A percentile compares a stretch with the other conserved stretches of the same genome.
phyloP scores from a whole-genome alignment of 768 basidiomycete genomes.

The Floccularia luteovirens region DNA sequence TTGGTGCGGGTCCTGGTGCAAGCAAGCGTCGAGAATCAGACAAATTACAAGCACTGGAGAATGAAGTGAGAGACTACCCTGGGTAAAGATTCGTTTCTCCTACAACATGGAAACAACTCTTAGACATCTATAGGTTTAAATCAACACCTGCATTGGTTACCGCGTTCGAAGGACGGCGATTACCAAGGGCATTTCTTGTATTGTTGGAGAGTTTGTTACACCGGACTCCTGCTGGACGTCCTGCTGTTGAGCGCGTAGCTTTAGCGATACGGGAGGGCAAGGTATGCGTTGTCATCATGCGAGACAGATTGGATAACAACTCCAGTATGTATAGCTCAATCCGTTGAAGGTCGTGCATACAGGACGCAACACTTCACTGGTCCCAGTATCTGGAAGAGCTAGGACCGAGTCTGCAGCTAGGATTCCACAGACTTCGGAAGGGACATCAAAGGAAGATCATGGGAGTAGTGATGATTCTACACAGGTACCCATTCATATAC shows the following conservation, averaged over 20 bases:
- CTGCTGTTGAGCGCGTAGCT: conserved; percentile 67
- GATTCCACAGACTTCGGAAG: too few relatives aligned
- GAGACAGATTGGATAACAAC: not conserved
- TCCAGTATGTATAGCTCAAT: conserved; percentile 8
- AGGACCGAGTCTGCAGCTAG: too few relatives aligned
- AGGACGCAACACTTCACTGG: conserved; percentile 3
- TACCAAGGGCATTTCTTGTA: conserved; percentile 65
- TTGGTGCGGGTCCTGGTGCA: conserved; percentile 19
- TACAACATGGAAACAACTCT: not conserved
- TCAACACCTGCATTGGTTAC: conserved; percentile 41
- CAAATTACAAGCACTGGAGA: conserved; percentile 63
- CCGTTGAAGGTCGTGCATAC: conserved; percentile 6
- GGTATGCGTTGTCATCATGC: conserved; percentile 31
- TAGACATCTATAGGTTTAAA: conserved; percentile 31
- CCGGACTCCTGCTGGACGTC: conserved; percentile 50
- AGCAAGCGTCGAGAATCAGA: conserved; percentile 40
- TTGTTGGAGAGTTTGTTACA: conserved; percentile 69
- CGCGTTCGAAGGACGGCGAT: conserved; percentile 60
- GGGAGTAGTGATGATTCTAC: too few relatives aligned
- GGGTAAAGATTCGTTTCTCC: conserved; percentile 40
- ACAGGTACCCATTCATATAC: too few relatives aligned
- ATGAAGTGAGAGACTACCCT: conserved; percentile 65
- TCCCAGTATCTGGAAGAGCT: conserved; percentile 3
- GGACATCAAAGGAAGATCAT: too few relatives aligned
- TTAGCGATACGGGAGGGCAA: conserved; percentile 62